phyloP scores from a whole-genome alignment of 2,329 filamentous ascomycete genomes.

The Metarhizium brunneum region DNA sequence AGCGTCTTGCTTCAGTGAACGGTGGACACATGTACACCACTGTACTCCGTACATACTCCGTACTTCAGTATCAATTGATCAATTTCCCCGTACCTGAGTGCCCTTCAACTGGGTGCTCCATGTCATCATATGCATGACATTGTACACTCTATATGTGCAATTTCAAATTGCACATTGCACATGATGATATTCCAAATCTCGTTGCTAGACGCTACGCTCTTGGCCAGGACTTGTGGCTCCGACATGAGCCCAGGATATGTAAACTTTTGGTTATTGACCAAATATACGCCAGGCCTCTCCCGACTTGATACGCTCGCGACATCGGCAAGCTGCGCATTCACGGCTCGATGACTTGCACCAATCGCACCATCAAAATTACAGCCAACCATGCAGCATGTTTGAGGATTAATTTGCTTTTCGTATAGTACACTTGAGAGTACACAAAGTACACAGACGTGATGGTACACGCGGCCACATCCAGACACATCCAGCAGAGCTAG shows the following conservation, averaged over 20 bases:
- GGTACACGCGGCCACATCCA: neutral
- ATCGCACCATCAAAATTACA: no score
- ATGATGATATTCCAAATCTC: neutral
- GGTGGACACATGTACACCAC: no score
- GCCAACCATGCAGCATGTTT: neutral
- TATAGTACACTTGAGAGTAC: neutral
- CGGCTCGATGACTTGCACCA: neutral
- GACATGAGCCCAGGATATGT: neutral
- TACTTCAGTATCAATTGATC: no score
- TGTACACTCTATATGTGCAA: no score
- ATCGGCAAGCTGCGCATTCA: neutral
- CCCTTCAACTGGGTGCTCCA: no score
- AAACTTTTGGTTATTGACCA: neutral
- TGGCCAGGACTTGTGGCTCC: neutral
- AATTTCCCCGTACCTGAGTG: no score
- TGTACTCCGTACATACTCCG: no score
- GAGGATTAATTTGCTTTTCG: neutral
- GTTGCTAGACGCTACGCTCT: neutral
- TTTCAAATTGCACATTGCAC: no score
- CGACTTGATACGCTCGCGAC: neutral
- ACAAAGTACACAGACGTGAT: neutral
- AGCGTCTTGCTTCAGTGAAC: no score
- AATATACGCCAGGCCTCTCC: neutral
- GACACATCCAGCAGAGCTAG: neutral
- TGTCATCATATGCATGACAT: no score